A percentile compares a stretch with the other conserved stretches of the same genome.
Evolutionary conservation across 768 basidiomycete species (phyloP).

Genomic region (Leccinum fibrillosum): DNA sequence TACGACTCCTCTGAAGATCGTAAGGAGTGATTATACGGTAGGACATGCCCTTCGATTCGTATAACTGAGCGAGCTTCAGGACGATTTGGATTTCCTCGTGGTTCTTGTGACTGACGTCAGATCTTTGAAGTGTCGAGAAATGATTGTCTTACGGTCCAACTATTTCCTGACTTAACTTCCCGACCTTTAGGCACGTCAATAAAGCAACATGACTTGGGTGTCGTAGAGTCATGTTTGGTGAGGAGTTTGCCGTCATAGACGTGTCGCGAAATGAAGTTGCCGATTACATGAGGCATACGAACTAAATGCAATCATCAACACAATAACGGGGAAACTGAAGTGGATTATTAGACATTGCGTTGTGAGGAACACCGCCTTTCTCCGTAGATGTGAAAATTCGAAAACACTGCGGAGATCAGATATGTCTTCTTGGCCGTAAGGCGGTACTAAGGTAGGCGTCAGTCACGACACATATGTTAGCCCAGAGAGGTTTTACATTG

Average conservation of each 20-base stretch:
- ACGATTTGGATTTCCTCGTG: slow-evolving; percentile 48
- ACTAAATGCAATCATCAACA: slow-evolving; percentile 40
- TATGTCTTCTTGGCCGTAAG: slow-evolving; percentile 70
- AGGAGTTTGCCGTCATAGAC: slow-evolving; percentile 60
- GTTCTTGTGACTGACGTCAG: slow-evolving; percentile 46
- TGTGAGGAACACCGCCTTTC: slow-evolving; percentile 50
- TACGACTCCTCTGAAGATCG: slow-evolving; percentile 58
- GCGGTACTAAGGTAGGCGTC: slow-evolving; percentile 53
- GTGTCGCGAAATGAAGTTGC: slow-evolving; percentile 25
- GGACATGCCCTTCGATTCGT: slow-evolving; percentile 41
- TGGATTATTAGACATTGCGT: slow-evolving; percentile 60
- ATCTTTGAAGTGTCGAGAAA: background rate
- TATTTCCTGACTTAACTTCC: slow-evolving; percentile 28
- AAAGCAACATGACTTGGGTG: slow-evolving; percentile 34
- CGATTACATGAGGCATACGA: slow-evolving; percentile 78
- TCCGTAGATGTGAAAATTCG: slow-evolving; percentile 59
- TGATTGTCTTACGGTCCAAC: slow-evolving; percentile 33
- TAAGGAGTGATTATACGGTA: slow-evolving; percentile 80
- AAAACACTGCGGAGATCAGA: slow-evolving; percentile 68
- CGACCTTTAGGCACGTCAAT: slow-evolving; percentile 39
- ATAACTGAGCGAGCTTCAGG: slow-evolving; percentile 49
- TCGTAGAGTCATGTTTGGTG: slow-evolving; percentile 48
- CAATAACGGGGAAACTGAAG: background rate
- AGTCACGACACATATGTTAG: background rate
- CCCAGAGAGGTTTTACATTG: slow-evolving; percentile 27